Percentiles rank a stretch among this genome's conserved stretches.
Conservation (phyloP, 345 rosid genomes). For the Citrus trifoliata region DNA sequence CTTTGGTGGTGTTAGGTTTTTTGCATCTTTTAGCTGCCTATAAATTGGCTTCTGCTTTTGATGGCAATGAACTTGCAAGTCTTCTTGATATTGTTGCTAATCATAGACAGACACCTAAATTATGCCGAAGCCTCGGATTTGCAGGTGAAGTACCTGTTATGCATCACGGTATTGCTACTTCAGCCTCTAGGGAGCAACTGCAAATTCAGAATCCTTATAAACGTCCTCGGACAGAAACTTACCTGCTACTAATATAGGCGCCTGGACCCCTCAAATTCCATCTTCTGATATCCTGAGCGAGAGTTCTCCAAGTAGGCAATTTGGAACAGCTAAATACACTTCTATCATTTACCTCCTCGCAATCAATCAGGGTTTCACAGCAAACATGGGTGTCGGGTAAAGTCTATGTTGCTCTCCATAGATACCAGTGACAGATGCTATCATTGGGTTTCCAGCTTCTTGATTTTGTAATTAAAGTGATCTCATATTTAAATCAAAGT, state of each 20-base stretch:
- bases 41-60: conserved; percentile 32
- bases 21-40: conserved; percentile 43
- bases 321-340: not conserved
- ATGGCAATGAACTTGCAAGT: conserved; percentile 20
- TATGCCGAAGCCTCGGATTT: conserved; percentile 29
- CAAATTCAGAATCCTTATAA: conserved; percentile 1
- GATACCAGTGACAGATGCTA: too few species aligned
- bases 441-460: not conserved
- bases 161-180: not conserved
- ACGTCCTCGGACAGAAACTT: conserved; percentile 15
- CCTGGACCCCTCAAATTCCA: not conserved
- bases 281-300: not conserved
- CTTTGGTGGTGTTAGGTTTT: conserved; percentile 40
- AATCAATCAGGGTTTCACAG: not conserved
- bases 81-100: conserved; percentile 32
- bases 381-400: not conserved
- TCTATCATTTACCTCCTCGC: not conserved
- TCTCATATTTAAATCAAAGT: not conserved
- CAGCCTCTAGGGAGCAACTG: not conserved
- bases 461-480: not conserved
- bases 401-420: too few species aligned
- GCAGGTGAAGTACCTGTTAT: conserved; percentile 29
- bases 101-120: conserved; percentile 25
- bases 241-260: too few species aligned
- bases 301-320: not conserved